Conservation (phyloP, 1,284 basidiomycete species). For the Amylostereum areolatum region DNA sequence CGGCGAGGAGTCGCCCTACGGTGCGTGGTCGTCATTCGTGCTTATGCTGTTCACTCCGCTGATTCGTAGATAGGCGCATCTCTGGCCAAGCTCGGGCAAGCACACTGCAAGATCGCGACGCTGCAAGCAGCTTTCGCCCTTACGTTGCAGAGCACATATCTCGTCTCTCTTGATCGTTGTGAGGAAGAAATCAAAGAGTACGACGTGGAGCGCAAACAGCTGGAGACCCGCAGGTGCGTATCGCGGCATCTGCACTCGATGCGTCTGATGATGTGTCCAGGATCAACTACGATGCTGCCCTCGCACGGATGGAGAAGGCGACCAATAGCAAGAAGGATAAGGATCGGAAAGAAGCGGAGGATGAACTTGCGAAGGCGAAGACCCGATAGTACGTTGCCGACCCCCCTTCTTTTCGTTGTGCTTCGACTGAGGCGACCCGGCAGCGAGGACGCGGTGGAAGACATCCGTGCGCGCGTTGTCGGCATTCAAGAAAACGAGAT, state of each 20-base stretch:
- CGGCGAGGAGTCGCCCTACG: constrained; percentile 65
- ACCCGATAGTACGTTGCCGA: constrained; percentile 60
- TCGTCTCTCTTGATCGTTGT: constrained; percentile 57
- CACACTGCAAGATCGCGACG: constrained; percentile 75
- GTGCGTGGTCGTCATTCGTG: constrained; percentile 29
- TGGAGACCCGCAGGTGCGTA: constrained; percentile 70
- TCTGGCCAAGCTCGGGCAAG: constrained; percentile 68
- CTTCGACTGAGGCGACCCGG: background rate
- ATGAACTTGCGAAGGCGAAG: constrained; percentile 66
- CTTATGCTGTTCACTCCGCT: constrained; percentile 3
- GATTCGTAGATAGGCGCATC: constrained; percentile 44
- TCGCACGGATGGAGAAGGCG: constrained; percentile 57
- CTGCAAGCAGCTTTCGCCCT: constrained; percentile 75
- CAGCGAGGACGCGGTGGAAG: constrained; percentile 80
- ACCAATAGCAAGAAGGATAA: constrained; percentile 68
- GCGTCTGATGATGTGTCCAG: constrained; percentile 21
- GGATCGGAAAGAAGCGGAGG: constrained; percentile 66
- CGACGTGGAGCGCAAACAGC: constrained; percentile 64
- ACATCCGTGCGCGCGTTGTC: constrained; percentile 69
- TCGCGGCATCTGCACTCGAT: background rate
- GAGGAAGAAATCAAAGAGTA: constrained; percentile 69
- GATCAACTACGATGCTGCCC: constrained; percentile 70
- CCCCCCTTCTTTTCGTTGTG: background rate
- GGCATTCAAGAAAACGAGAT: constrained; percentile 74
- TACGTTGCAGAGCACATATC: constrained; percentile 65